Conservation (phyloP, 805 yeast genomes). For the Metschnikowia hibisci region DNA sequence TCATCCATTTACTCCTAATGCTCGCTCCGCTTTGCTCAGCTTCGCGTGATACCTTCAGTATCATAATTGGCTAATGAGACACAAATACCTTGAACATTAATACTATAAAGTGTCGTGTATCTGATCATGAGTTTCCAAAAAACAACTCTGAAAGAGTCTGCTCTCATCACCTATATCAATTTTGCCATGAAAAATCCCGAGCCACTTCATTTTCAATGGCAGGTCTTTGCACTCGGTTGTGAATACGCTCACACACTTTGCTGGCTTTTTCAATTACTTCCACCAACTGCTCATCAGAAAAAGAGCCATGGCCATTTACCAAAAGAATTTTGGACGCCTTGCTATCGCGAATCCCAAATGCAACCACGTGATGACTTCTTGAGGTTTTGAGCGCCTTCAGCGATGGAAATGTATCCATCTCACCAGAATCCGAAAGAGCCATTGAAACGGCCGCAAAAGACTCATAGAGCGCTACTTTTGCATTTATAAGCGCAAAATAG, state of each 20-base stretch:
- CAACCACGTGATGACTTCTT: conserved; percentile 62
- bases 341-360: conserved; percentile 51
- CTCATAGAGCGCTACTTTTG: conserved; percentile 66
- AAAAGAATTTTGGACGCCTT: conserved; percentile 55
- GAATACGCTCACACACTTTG: conserved; percentile 41
- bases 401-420: conserved; percentile 43
- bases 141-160: too few species aligned
- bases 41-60: too few species aligned
- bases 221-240: conserved; percentile 43
- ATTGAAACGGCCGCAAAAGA: conserved; percentile 58
- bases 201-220: conserved; percentile 45
- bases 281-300: conserved; percentile 53
- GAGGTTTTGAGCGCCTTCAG: conserved; percentile 40
- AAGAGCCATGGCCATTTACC: conserved; percentile 70
- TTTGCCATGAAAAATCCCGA: conserved; percentile 57
- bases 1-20: too few species aligned
- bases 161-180: too few species aligned
- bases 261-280: conserved; percentile 51
- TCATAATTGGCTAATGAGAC: too few species aligned
- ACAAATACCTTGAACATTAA: too few species aligned
- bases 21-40: too few species aligned
- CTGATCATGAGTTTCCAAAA: too few species aligned
- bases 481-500: conserved; percentile 71
- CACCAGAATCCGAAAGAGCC: conserved; percentile 20
- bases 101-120: too few species aligned